Evolutionary conservation across 352 stramenopile species (phyloP), one percentile per base, ranked within the genome.

Genomic region (Phytophthora pistaciae): DNA sequence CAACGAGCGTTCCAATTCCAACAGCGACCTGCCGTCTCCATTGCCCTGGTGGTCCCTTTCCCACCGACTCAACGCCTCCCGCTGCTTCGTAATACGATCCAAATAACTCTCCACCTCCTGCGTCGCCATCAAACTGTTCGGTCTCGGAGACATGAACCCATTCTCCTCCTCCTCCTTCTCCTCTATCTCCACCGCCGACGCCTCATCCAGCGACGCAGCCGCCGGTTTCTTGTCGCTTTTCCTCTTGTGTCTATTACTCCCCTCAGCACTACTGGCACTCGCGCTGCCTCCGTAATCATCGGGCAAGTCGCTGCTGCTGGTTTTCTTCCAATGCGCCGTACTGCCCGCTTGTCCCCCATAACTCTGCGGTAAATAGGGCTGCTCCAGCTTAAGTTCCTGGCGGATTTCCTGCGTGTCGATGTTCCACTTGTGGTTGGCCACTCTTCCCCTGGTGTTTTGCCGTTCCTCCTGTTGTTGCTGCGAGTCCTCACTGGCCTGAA

Each of bases 371-470:
- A 77, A 73, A 60, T 78, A 80, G 1, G 68, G 73, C 57, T 70
- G 64, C 23, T 75, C 78, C 9, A 76, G 31, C 9, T 70, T 69
- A 21, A 79, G 75, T 65, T 94, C 78, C 9, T 89, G 84, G 48
- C 77, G 71, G 42, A 94, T 84, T 44, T 77, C 82, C 11, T 79
- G 66, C 21, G 87, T 92, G 61, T 94, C 78, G 65, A 94, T 87
- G 42, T 89, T 74, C 87, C 87, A 94, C 69, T 94, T 94, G 67
- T 73, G 78, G 53, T 83, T 90, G 23, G 62, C 82, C 29, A 89
- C 85, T 16, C 75, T 67, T 0, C 82, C 82, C 60, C 86, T 72
- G 1, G 67, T 66, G 10, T 40, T 79, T 0, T 67, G 60, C 29
- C 42, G 64, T 8, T 71, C 59, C 50, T 75, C 54, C 36, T 60